Evolutionary conservation across 176 grass and related monocot species (phyloP).

Genomic region (Chloris gayana): DNA sequence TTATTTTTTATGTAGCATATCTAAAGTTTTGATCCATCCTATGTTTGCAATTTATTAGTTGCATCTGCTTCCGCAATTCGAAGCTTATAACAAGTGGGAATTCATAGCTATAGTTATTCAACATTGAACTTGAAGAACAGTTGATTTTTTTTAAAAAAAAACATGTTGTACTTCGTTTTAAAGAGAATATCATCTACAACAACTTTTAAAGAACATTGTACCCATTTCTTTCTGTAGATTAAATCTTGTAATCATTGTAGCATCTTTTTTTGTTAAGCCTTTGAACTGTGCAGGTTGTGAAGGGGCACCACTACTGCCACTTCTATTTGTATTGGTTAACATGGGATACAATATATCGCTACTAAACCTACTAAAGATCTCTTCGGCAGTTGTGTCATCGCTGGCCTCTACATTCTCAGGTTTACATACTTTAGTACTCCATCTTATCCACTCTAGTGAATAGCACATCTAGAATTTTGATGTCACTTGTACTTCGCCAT

Average conservation of each 20-base stretch:
- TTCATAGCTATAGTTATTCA: conserved; percentile 28
- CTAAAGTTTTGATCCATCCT: conserved; percentile 17
- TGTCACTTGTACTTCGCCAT: conserved; percentile 19
- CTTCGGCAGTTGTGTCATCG: conserved; percentile 89
- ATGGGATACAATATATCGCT: conserved; percentile 95
- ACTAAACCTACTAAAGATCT: conserved; percentile 83
- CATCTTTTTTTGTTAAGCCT: conserved; percentile 23
- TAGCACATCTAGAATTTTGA: conserved; percentile 1
- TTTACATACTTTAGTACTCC: conserved; percentile 24
- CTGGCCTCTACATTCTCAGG: conserved; percentile 97
- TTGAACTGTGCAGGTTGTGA: conserved; percentile 77
- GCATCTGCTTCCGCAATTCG: neutral
- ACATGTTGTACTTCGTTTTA: neutral
- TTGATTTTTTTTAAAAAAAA: neutral
- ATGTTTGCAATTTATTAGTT: neutral
- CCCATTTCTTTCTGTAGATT: neutral
- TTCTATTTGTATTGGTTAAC: conserved; percentile 94
- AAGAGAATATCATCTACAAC: neutral
- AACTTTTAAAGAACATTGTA: conserved; percentile 2
- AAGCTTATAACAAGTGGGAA: neutral
- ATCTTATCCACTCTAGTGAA: neutral
- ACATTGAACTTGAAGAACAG: neutral
- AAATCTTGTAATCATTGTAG: conserved; percentile 4
- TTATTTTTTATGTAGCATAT: neutral
- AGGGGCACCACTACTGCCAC: conserved; percentile 80